Evolutionary conservation across 1,284 basidiomycete genomes (phyloP).

Genomic region (Leucoagaricus sp.): DNA sequence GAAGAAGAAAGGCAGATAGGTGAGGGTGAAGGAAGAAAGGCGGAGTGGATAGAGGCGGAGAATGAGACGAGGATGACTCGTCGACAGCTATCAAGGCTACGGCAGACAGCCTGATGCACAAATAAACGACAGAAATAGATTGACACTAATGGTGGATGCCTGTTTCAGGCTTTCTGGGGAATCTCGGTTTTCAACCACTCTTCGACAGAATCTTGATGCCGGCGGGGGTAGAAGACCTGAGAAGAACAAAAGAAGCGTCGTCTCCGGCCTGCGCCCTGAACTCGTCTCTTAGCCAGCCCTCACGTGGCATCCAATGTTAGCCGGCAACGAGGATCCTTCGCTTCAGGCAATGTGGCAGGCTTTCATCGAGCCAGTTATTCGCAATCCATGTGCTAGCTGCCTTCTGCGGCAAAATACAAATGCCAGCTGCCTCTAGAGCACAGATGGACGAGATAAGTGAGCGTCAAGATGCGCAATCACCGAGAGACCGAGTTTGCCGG

Average conservation of each 20-base stretch:
- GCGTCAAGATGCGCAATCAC: no score
- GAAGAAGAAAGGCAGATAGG: no score
- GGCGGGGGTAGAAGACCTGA: neutral
- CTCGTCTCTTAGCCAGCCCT: neutral
- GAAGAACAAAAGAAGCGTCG: neutral
- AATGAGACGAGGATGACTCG: no score
- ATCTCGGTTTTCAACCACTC: neutral
- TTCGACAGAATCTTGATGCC: neutral
- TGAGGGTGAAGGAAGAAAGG: no score
- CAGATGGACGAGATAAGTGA: neutral
- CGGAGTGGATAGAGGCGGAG: no score
- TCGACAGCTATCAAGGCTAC: no score
- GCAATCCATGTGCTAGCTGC: neutral
- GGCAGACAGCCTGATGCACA: no score
- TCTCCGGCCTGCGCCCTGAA: neutral
- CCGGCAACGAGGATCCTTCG: neutral
- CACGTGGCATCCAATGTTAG: neutral
- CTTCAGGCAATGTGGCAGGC: neutral
- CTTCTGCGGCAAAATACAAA: no score
- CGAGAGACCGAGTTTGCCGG: no score
- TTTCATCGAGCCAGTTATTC: no score
- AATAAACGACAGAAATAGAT: neutral
- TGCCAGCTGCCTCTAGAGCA: neutral
- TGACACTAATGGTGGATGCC: neutral
- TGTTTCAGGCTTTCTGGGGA: neutral